Evolutionary conservation across 1,139 yeast species (phyloP).

Genomic region (Protomyces pachydermus): DNA sequence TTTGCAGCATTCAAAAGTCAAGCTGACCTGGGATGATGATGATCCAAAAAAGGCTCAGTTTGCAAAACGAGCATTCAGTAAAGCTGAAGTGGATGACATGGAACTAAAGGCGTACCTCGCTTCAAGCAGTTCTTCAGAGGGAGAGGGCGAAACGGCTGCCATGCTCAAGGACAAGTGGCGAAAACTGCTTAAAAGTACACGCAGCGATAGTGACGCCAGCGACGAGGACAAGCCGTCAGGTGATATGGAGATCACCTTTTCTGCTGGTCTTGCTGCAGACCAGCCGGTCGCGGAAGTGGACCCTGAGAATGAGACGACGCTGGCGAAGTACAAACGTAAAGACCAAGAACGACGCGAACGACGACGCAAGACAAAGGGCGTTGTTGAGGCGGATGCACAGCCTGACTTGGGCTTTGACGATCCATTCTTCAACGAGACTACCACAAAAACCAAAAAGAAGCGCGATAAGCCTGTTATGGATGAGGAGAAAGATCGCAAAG

Average conservation of each 20-base stretch:
- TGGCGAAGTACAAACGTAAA: constrained; percentile 77
- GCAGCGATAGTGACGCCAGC: constrained; percentile 41
- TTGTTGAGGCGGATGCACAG: constrained; percentile 32
- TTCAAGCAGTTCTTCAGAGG: constrained; percentile 44
- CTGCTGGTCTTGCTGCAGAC: constrained; percentile 65
- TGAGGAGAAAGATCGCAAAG: constrained; percentile 31
- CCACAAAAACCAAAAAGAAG: constrained; percentile 40
- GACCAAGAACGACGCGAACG: constrained; percentile 87
- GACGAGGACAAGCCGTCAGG: constrained; percentile 50
- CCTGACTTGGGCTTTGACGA: constrained; percentile 35
- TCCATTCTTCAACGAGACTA: constrained; percentile 33
- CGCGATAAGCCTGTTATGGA: constrained; percentile 25
- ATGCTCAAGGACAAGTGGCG: constrained; percentile 37
- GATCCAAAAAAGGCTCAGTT: constrained; percentile 83
- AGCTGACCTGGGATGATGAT: constrained; percentile 65
- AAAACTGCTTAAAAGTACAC: constrained; percentile 28
- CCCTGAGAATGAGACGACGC: constrained; percentile 63
- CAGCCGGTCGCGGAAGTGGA: constrained; percentile 45
- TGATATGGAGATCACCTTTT: constrained; percentile 93
- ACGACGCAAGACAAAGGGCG: constrained; percentile 52
- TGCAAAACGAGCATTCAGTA: constrained; percentile 75
- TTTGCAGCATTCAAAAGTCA: constrained; percentile 36
- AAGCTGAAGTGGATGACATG: constrained; percentile 90
- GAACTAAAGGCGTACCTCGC: constrained; percentile 95
- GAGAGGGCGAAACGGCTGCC: constrained; percentile 46